Conservation (phyloP, 345 rosid genomes). For the Adansonia digitata region DNA sequence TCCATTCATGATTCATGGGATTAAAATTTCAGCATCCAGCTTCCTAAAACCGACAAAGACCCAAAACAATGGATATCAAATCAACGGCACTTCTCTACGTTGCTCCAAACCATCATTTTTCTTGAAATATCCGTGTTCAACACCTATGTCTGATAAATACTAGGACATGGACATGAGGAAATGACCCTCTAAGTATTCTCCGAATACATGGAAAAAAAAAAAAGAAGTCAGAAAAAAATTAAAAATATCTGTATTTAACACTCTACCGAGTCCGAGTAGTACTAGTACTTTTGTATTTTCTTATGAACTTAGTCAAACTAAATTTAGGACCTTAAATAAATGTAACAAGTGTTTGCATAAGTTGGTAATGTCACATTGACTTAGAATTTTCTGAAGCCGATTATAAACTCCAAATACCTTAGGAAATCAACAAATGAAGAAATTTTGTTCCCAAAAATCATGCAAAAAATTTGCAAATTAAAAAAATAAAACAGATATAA, state of each 20-base stretch:
- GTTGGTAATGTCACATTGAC: neutral
- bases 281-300: neutral
- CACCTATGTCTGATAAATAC: too few species aligned
- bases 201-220: too few species aligned
- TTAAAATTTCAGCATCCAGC: neutral
- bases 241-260: too few species aligned
- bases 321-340: neutral
- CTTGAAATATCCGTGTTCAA: too few species aligned
- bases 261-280: too few species aligned
- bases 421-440: neutral
- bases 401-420: neutral
- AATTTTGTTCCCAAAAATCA: slow-evolving; percentile 11
- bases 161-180: too few species aligned
- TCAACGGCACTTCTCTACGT: neutral
- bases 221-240: too few species aligned
- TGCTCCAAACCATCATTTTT: too few species aligned
- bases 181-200: too few species aligned
- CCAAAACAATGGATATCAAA: neutral
- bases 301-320: neutral
- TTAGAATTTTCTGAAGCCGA: neutral
- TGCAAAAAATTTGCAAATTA: slow-evolving; percentile 27
- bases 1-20: neutral
- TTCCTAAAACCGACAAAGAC: neutral
- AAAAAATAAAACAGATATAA: neutral
- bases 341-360: neutral